Conservation (phyloP, 306 rosid species). For the Alnus glutinosa region DNA sequence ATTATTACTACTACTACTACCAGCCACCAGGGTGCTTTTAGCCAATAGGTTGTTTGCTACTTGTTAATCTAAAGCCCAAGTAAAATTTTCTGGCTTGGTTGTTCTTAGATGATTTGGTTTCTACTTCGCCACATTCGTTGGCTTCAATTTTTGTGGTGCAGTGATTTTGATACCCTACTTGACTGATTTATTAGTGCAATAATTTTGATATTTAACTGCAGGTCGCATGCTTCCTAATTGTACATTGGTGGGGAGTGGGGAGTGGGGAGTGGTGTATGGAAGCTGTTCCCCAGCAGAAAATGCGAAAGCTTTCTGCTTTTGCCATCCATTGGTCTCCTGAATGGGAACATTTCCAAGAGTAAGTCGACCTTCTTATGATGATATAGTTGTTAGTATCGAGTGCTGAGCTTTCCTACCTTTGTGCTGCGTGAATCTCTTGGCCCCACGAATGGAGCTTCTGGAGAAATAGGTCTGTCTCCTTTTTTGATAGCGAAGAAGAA, state of each 20-base stretch:
- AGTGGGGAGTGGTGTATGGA: background rate
- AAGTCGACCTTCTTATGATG: background rate
- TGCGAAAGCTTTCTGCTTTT: background rate
- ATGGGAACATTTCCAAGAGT: background rate
- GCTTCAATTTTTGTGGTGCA: background rate
- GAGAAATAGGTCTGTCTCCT: background rate
- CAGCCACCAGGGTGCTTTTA: background rate
- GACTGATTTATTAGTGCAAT: too few relatives aligned
- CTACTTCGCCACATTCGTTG: background rate
- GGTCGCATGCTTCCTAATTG: background rate
- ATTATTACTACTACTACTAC: background rate
- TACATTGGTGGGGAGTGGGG: background rate
- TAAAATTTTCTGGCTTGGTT: background rate
- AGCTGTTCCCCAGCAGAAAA: background rate
- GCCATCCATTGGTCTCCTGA: background rate
- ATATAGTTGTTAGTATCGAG: too few relatives aligned
- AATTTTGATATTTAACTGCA: background rate
- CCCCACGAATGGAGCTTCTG: background rate
- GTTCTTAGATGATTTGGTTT: background rate
- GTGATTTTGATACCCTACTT: background rate
- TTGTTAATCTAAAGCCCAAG: background rate
- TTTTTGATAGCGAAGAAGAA: background rate
- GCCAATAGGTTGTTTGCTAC: background rate
- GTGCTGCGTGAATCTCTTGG: background rate
- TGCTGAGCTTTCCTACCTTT: background rate